Percentiles rank a stretch among this genome's conserved stretches.
Evolutionary conservation across 2,329 filamentous ascomycete species (phyloP).

Genomic region (Berkeleyomyces rouxiae): DNA sequence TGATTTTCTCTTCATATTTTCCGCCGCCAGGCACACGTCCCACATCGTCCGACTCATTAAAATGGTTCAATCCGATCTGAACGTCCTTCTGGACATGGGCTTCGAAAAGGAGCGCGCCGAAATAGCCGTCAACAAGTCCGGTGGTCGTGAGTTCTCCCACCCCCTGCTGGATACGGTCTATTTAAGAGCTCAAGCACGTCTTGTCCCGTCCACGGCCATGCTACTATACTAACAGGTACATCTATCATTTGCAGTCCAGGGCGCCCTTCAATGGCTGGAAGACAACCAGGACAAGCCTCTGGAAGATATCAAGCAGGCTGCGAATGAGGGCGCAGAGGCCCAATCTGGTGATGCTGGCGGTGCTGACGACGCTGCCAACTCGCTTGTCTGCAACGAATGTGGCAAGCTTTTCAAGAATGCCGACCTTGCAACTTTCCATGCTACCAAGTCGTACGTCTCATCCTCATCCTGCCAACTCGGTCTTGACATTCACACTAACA

Average conservation of each 20-base stretch:
- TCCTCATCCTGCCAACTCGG: background rate
- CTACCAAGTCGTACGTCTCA: constrained; percentile 54
- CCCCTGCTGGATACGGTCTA: background rate
- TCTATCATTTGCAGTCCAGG: constrained; percentile 43
- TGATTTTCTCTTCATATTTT: background rate
- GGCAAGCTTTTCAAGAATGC: constrained; percentile 76
- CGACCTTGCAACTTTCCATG: constrained; percentile 76
- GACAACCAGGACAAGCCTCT: constrained; percentile 75
- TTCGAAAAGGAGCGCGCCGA: constrained; percentile 73
- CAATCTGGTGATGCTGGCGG: constrained; percentile 23
- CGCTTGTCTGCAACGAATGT: constrained; percentile 86
- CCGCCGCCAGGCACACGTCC: constrained; percentile 14
- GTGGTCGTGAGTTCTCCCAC: constrained; percentile 44
- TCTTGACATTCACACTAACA: background rate
- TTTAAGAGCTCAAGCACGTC: background rate
- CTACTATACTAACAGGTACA: background rate
- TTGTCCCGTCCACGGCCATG: background rate
- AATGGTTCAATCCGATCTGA: constrained; percentile 43
- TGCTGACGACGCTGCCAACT: constrained; percentile 46
- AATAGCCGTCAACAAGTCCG: constrained; percentile 68
- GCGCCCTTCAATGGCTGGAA: constrained; percentile 88
- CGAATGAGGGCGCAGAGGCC: constrained; percentile 13
- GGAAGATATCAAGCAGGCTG: constrained; percentile 50
- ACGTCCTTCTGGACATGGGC: constrained; percentile 50
- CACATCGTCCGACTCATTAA: constrained; percentile 13